Conservation (phyloP, 2,329 filamentous ascomycete species). For the Myotisia sp. region DNA sequence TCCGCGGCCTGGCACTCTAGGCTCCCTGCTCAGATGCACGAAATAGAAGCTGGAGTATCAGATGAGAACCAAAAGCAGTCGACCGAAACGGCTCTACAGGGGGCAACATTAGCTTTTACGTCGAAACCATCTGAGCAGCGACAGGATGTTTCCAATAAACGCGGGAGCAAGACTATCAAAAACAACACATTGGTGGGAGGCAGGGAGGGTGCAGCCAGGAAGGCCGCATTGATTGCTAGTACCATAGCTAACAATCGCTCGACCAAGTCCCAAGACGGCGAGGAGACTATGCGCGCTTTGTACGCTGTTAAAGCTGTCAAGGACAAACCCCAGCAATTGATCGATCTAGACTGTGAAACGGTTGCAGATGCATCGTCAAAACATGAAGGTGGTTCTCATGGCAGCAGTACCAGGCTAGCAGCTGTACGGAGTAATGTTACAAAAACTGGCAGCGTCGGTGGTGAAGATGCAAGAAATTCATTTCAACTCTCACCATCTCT, state of each 20-base stretch:
- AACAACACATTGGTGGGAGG: too few relatives aligned
- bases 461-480: too few relatives aligned
- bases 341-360: too few relatives aligned
- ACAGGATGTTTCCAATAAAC: neutral
- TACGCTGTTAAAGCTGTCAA: conserved; percentile 21
- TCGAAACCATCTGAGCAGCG: conserved; percentile 6
- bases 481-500: too few relatives aligned
- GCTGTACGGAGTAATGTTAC: neutral
- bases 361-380: conserved; percentile 12
- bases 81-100: conserved; percentile 24
- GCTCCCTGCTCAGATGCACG: too few relatives aligned
- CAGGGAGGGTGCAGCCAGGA: conserved; percentile 12
- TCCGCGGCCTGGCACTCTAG: too few relatives aligned
- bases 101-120: conserved; percentile 25
- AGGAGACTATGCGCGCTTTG: neutral
- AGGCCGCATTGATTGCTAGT: conserved; percentile 12
- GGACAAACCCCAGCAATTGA: conserved; percentile 27
- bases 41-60: too few relatives aligned
- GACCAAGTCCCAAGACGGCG: neutral
- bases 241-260: neutral
- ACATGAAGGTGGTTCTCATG: neutral
- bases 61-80: too few relatives aligned
- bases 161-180: conserved; percentile 8
- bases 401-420: neutral
- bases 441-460: too few relatives aligned